phyloP scores from a whole-genome alignment of 2,329 filamentous ascomycete genomes.

The Magnaporthiopsis incrustans region DNA sequence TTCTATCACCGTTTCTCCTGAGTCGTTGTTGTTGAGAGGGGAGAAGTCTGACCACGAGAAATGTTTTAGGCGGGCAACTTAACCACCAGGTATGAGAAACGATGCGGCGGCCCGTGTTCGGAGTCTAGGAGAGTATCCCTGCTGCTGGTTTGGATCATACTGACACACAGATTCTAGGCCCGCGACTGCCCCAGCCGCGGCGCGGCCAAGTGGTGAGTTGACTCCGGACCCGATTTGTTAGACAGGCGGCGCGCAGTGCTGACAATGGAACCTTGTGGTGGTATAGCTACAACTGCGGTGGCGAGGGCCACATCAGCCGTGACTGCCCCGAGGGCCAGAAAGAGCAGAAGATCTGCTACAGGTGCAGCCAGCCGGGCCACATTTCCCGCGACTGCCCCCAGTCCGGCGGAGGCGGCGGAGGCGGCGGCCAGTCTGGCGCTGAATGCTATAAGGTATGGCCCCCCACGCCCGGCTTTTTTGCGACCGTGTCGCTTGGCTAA shows the following conservation, averaged over 20 bases:
- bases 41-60: conserved; percentile 23
- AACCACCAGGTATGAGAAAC: conserved; percentile 61
- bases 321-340: conserved; percentile 87
- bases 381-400: conserved; percentile 80
- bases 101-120: conserved; percentile 13
- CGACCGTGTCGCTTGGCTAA: background rate
- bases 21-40: conserved; percentile 15
- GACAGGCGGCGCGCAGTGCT: background rate
- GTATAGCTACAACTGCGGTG: conserved; percentile 72
- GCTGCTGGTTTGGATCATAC: conserved; percentile 10
- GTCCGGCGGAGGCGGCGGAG: conserved; percentile 34
- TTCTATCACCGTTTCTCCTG: conserved; percentile 6
- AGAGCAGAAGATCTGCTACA: conserved; percentile 73
- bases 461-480: no score
- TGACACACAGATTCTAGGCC: conserved; percentile 44
- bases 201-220: conserved; percentile 67
- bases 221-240: background rate
- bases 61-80: conserved; percentile 56
- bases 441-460: conserved; percentile 78
- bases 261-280: conserved; percentile 23
- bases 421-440: conserved; percentile 41
- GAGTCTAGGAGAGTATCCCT: conserved; percentile 12
- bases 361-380: conserved; percentile 77
- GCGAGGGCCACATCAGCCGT: conserved; percentile 79
- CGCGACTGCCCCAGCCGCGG: conserved; percentile 82